phyloP scores from a whole-genome alignment of 179 eudicot genomes.

The Spinacia oleracea region DNA sequence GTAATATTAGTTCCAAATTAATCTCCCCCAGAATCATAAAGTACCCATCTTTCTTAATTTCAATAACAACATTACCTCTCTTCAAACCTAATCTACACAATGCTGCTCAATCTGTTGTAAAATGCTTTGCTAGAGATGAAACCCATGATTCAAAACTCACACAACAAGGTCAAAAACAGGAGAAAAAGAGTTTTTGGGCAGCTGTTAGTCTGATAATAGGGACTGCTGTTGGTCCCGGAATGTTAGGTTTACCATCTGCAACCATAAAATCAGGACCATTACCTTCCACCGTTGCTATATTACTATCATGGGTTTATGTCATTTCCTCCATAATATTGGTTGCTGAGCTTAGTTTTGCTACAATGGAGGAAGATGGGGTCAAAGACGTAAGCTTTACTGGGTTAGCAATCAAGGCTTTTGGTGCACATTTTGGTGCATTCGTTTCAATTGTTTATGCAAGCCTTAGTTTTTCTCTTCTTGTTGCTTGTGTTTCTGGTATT shows the following conservation, averaged over 20 bases:
- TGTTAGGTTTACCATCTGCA: conserved; percentile 70
- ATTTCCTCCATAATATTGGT: conserved; percentile 68
- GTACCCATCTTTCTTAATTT: conserved; percentile 12
- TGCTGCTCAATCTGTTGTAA: conserved; percentile 2
- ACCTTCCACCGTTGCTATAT: conserved; percentile 61
- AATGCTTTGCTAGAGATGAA: conserved; percentile 1
- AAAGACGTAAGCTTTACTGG: conserved; percentile 70
- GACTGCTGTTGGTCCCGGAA: conserved; percentile 78
- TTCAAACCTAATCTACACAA: not conserved
- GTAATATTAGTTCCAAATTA: not conserved
- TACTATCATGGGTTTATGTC: conserved; percentile 71
- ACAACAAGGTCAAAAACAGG: conserved; percentile 14
- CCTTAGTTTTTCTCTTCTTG: conserved; percentile 64
- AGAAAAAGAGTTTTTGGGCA: conserved; percentile 61
- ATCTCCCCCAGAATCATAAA: not conserved
- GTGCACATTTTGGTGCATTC: conserved; percentile 48
- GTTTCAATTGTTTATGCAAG: conserved; percentile 62
- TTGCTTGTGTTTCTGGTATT: conserved; percentile 73
- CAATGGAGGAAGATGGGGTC: conserved; percentile 59
- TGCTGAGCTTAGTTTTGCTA: conserved; percentile 69
- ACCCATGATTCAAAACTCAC: not conserved
- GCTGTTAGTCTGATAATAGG: conserved; percentile 73
- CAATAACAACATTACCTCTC: not conserved
- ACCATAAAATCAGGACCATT: conserved; percentile 66
- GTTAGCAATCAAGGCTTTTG: conserved; percentile 58